Conservation (phyloP, 2,329 filamentous ascomycete genomes). For the Mycosphaerella arachidis region DNA sequence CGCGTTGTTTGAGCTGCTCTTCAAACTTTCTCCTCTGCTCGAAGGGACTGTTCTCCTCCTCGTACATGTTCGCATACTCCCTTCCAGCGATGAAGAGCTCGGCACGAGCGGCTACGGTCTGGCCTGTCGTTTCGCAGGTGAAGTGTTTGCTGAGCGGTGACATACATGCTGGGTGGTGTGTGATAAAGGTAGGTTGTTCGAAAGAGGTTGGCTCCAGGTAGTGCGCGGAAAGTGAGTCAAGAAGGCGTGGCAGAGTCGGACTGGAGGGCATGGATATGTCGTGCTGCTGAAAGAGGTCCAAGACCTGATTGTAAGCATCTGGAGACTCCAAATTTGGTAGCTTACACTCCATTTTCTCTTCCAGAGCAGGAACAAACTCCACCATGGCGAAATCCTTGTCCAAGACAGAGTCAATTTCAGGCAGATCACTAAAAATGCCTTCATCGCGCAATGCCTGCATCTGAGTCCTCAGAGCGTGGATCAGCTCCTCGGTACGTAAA, state of each 20-base stretch:
- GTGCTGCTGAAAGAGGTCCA: slow-evolving; percentile 51
- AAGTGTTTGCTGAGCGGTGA: slow-evolving; percentile 89
- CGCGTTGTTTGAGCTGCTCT: slow-evolving; percentile 45
- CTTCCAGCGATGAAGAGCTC: slow-evolving; percentile 51
- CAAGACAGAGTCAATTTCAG: slow-evolving; percentile 22
- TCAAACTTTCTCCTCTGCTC: slow-evolving; percentile 81
- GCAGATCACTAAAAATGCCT: slow-evolving; percentile 20
- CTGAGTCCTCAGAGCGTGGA: slow-evolving; percentile 38
- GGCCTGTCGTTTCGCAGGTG: slow-evolving; percentile 59
- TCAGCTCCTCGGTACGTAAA: slow-evolving; percentile 65
- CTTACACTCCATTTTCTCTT: slow-evolving; percentile 59
- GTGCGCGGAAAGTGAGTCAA: slow-evolving; percentile 71
- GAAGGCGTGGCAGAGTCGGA: slow-evolving; percentile 62
- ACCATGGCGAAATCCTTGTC: slow-evolving; percentile 52
- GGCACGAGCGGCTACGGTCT: slow-evolving; percentile 43
- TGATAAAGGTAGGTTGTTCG: slow-evolving; percentile 72
- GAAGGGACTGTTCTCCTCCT: slow-evolving; percentile 92
- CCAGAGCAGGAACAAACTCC: slow-evolving; percentile 77
- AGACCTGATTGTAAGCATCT: slow-evolving; percentile 54
- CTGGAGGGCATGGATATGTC: slow-evolving; percentile 48
- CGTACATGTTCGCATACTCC: slow-evolving; percentile 94
- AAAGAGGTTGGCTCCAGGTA: slow-evolving; percentile 76
- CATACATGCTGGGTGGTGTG: slow-evolving; percentile 82
- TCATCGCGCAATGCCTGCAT: neutral
- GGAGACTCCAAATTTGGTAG: slow-evolving; percentile 50